Base-by-base conservation (phyloP, 139 green algal species). In the Coelastrella sp. region DNA sequence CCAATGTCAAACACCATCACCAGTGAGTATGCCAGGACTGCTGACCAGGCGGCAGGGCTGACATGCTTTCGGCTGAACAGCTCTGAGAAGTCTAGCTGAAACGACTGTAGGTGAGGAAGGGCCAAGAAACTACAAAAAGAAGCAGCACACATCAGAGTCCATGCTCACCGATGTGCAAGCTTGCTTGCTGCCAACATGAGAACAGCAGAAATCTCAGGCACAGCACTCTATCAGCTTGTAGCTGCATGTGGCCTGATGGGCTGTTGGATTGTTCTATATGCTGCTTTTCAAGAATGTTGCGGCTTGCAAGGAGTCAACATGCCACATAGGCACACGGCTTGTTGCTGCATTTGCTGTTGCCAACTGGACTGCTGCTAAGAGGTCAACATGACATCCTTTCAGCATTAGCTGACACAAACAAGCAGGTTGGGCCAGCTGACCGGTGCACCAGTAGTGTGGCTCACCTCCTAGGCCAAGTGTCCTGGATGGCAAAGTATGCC, bases 1-100 rank as follows among this genome's bases (percentile, higher is more conserved):
- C 91, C 93, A 49, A 95, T 95, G 85, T 95, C 93, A 58, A 95
- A 95, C 14, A 94, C 75, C 91, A 95, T 95, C 9, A 95, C 93
- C 63, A 93, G 89, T 7, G 78, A 76, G 75, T 93, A 94, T 0
- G 90, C 90, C 20, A 89, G 60, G n/a, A 92, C 90, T 8, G 90
- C 88, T 0, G 81, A 92, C 84, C 86, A 87, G 7, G 85, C 84
- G 7, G 35, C 66, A 12, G 86, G 14, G 49, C 27, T 87, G 3
- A 60, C 25, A 6, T 24, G 25, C 0, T n/a, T 24, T 1, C 27
- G 24, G 14, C 57, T 73, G 22, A 91, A 82, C 27, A 91, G 78
- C 8, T 81, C 78, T 24, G 49, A 80, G 27, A 85, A 91, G 65
- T 91, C 87, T 0, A 91, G 27, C n/a, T 78, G 20, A 72, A 86